Evolutionary conservation across 177 flowering plant species (phyloP).

Genomic region (Vitis hybrid): DNA sequence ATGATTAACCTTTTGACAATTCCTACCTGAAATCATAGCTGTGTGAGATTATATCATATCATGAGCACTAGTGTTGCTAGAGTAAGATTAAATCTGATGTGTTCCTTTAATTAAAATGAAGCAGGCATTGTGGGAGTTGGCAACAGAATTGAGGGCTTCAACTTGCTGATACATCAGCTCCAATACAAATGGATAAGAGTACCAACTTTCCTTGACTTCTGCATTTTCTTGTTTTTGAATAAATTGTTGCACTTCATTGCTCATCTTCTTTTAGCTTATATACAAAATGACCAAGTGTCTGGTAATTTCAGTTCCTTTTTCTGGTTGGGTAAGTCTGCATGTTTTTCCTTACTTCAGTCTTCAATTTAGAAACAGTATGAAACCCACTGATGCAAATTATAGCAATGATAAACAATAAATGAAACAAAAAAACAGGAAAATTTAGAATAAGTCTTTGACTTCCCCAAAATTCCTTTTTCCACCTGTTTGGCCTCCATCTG

Average conservation of each 20-base stretch:
- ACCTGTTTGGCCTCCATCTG: background rate
- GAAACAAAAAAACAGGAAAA: background rate
- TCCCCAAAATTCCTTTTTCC: background rate
- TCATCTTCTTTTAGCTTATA: background rate
- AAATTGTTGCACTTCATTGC: background rate
- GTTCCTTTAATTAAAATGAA: conserved; percentile 5
- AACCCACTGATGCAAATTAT: background rate
- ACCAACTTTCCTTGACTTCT: conserved; percentile 9
- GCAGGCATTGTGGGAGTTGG: conserved; percentile 17
- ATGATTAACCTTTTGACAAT: too few species aligned
- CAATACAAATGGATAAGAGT: conserved; percentile 36
- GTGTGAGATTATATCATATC: too few species aligned
- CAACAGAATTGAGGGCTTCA: conserved; percentile 7
- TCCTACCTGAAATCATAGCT: too few species aligned
- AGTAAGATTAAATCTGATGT: background rate
- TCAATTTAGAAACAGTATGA: background rate
- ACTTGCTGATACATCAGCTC: conserved; percentile 5
- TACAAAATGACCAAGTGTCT: background rate
- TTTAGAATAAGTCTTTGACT: background rate
- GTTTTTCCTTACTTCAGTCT: background rate
- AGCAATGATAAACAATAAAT: background rate
- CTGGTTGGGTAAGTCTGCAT: background rate
- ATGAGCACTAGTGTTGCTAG: background rate
- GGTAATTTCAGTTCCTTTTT: too few species aligned
- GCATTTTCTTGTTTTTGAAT: background rate